These are phyloP conservation scores for Candida ortonii DNA, from an alignment of 805 yeast species.

Conservation along the genomic window DNA sequence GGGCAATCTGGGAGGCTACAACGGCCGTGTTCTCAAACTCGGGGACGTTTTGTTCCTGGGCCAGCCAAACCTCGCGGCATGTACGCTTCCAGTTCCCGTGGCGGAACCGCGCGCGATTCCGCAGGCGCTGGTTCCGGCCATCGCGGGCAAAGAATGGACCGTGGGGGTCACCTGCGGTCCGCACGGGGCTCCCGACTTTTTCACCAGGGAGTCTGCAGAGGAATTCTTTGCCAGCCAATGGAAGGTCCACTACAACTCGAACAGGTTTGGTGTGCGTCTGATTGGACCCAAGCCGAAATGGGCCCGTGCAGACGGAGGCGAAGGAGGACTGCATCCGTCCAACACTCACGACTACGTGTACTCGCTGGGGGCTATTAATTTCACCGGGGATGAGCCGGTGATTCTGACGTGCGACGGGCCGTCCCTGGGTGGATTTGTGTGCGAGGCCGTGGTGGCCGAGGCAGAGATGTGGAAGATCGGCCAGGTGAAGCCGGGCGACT, in stretches of 20 bases:
- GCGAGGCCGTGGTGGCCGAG: slow-evolving; percentile 93
- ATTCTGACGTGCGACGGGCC: slow-evolving; percentile 97
- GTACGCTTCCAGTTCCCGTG: slow-evolving; percentile 70
- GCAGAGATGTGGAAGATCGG: slow-evolving; percentile 99
- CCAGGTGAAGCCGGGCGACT: slow-evolving; percentile 93
- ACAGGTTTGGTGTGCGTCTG: slow-evolving; percentile 92
- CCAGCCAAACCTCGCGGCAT: slow-evolving; percentile 64
- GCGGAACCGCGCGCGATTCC: slow-evolving; percentile 63
- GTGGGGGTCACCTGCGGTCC: slow-evolving; percentile 97
- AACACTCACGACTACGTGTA: slow-evolving; percentile 97
- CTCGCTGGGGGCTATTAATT: slow-evolving; percentile 93
- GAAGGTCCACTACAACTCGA: slow-evolving; percentile 97
- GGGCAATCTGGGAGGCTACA: slow-evolving; percentile 91
- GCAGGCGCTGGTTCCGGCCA: slow-evolving; percentile 50
- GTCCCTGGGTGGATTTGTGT: slow-evolving; percentile 94
- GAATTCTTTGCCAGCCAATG: slow-evolving; percentile 76
- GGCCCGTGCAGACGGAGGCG: slow-evolving; percentile 97
- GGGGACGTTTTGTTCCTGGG: slow-evolving; percentile 92
- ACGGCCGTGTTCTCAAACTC: slow-evolving; percentile 85
- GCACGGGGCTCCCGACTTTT: slow-evolving; percentile 96
- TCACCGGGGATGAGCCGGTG: slow-evolving; percentile 98
- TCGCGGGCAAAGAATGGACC: slow-evolving; percentile 59
- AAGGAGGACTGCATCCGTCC: slow-evolving; percentile 98
- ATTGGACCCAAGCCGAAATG: slow-evolving; percentile 95
- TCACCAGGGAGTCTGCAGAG: slow-evolving; percentile 66